Conservation (phyloP, 2,329 filamentous ascomycete species). For the Phaeosphaeriaceae sp. region DNA sequence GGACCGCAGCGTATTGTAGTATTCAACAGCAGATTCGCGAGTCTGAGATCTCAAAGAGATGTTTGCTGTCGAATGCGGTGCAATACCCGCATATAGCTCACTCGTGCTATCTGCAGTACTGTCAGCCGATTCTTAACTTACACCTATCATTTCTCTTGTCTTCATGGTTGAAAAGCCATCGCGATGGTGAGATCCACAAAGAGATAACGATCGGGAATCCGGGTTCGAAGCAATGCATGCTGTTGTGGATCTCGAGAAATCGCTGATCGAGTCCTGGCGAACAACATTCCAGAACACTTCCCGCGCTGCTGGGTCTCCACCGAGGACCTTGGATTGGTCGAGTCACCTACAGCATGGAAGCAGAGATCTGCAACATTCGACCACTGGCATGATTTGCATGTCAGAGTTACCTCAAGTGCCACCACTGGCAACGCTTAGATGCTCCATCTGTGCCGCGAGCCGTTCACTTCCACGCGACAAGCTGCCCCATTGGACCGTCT, state of each 20-base stretch:
- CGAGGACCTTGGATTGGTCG: background rate
- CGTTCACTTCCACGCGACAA: slow-evolving; percentile 4
- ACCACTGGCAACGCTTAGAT: background rate
- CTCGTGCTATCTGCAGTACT: background rate
- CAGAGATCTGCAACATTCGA: background rate
- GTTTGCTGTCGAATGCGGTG: background rate
- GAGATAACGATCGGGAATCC: background rate
- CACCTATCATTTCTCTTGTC: background rate
- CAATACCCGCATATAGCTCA: background rate
- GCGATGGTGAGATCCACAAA: background rate
- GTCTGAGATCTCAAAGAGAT: too few species aligned
- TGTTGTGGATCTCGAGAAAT: background rate
- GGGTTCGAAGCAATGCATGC: background rate
- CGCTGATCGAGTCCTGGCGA: background rate
- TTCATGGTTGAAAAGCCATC: background rate
- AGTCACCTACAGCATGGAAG: background rate
- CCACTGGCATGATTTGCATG: background rate
- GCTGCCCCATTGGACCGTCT: slow-evolving; percentile 6
- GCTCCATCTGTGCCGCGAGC: slow-evolving; percentile 3
- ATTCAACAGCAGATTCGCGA: too few species aligned
- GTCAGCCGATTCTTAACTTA: background rate
- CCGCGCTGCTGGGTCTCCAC: background rate
- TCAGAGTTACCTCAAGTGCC: background rate
- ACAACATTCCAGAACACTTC: background rate
- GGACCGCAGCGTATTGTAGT: too few species aligned